Evolutionary conservation across 495 filamentous ascomycete species (phyloP).

Genomic region (Cudoniella acicularis): DNA sequence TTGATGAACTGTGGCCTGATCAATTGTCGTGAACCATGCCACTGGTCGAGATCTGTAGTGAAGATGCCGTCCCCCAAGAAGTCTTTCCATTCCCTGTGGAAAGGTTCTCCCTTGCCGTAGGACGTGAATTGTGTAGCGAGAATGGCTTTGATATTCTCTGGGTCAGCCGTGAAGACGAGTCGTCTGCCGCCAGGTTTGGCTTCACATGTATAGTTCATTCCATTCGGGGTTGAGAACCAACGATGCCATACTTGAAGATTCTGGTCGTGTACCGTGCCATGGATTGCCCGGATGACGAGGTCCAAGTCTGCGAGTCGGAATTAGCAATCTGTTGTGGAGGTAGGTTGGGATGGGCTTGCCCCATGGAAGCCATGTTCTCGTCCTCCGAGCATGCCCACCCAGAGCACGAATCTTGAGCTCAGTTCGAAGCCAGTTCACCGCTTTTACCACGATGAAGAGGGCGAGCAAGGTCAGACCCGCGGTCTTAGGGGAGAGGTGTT

Average conservation of each 20-base stretch:
- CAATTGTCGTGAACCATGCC: slow-evolving; percentile 67
- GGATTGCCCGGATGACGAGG: slow-evolving; percentile 49
- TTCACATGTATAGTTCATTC: slow-evolving; percentile 54
- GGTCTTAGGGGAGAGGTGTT: slow-evolving; percentile 33
- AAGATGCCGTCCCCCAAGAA: slow-evolving; percentile 83
- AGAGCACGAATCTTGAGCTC: slow-evolving; percentile 39
- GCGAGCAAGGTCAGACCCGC: slow-evolving; percentile 25
- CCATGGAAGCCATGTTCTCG: slow-evolving; percentile 28
- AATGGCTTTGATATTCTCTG: slow-evolving; percentile 83
- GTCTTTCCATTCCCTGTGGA: slow-evolving; percentile 65
- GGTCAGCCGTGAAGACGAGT: slow-evolving; percentile 64
- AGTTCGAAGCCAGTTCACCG: slow-evolving; percentile 29
- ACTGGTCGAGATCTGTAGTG: slow-evolving; percentile 66
- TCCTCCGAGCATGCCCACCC: slow-evolving; percentile 31
- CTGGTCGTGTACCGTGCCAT: slow-evolving; percentile 43
- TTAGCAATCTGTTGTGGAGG: slow-evolving; percentile 8
- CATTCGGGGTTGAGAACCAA: slow-evolving; percentile 34
- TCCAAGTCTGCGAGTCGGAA: slow-evolving; percentile 52
- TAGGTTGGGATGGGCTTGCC: slow-evolving; percentile 23
- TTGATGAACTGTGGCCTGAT: slow-evolving; percentile 81
- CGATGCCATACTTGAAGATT: slow-evolving; percentile 59
- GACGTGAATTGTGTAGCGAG: slow-evolving; percentile 70
- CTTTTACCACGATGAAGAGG: slow-evolving; percentile 26
- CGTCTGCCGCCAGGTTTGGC: slow-evolving; percentile 50
- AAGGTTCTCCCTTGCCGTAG: slow-evolving; percentile 67